A percentile compares a stretch with the other conserved stretches of the same genome.
phyloP scores from a whole-genome alignment of 129 eudicot genomes.

The Scalesia atractyloides region DNA sequence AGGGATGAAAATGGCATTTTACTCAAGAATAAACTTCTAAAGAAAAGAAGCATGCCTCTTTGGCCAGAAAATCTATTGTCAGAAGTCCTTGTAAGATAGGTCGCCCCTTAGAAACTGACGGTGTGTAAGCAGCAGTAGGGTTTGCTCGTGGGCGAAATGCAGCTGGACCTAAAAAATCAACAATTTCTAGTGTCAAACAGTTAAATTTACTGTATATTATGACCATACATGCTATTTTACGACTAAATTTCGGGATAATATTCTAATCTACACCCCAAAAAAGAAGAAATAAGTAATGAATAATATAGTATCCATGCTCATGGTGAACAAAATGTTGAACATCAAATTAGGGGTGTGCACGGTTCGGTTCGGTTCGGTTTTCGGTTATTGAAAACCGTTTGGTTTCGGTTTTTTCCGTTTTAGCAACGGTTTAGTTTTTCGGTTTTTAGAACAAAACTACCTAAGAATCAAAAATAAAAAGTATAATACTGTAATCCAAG shows the following conservation, averaged over 20 bases:
- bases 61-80: conserved; percentile 86
- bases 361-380: too few species aligned
- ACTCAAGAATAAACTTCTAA: background rate
- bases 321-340: conserved; percentile 6
- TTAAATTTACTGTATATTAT: background rate
- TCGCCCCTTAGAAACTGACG: conserved; percentile 85
- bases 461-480: too few species aligned
- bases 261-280: background rate
- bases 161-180: conserved; percentile 72
- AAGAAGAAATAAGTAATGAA: conserved; percentile 11
- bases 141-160: conserved; percentile 99
- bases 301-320: background rate
- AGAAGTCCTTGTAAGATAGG: conserved; percentile 96
- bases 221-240: background rate
- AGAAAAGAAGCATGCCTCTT: conserved; percentile 62
- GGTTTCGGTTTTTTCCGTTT: too few species aligned
- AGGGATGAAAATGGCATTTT: too few species aligned
- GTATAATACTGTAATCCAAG: too few species aligned
- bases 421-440: too few species aligned
- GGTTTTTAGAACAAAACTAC: too few species aligned
- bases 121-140: conserved; percentile 63
- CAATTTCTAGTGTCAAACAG: background rate
- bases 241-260: background rate
- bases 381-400: too few species aligned
- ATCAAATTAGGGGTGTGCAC: too few species aligned